Base-by-base conservation (phyloP, 2,329 filamentous ascomycete species). In the Tolypocladium endophyticum region DNA sequence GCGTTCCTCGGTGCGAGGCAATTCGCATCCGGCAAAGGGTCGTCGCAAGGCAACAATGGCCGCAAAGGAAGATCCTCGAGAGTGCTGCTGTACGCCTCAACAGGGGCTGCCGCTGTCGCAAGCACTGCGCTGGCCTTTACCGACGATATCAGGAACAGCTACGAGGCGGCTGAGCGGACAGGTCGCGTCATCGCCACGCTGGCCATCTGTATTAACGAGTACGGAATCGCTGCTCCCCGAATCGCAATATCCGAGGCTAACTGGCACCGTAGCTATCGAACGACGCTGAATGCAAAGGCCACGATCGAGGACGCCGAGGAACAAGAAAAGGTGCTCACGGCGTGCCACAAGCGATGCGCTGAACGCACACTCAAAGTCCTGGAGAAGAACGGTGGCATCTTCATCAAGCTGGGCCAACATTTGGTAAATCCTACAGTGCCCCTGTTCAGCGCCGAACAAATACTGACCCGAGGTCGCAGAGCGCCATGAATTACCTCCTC, bases 341-440 rank as follows among this genome's bases (percentile, higher is more conserved):
- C 87, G 63, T 97, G 94, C 70, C 94, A 99, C 74, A 88, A 95
- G 72, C 84, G 94, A 73, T 99, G 94, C 76, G 94, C 94, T 36
- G 83, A 91, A 68, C 85, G 94, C 62, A 97, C 94, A 1, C 78
- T 97, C 50, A 83, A 81, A 60, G 92, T 95, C 1, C 77, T 97
- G 64, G 94, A 99, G 79, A 91, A 90, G 79, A 97, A 97, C 73
- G 94, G 95, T 33, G 96, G 93, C 35, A 96, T 99, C 64, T 99
- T 97, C 68, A 97, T 99, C 72, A 99, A 99, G 75, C 79, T 99
- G 45, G 94, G 94, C 9, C 94, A 99, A 69, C 94, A 99, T 75
- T 74, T 99, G 74, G 86, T 87, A 79, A 50, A 75, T 11, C 28
- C 56, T 50, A 53, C 59, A 7, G 47, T 20, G 9, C 35, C 25